Base-by-base conservation (phyloP, 805 yeast species). In the Starmerella khaoyaiensis region DNA sequence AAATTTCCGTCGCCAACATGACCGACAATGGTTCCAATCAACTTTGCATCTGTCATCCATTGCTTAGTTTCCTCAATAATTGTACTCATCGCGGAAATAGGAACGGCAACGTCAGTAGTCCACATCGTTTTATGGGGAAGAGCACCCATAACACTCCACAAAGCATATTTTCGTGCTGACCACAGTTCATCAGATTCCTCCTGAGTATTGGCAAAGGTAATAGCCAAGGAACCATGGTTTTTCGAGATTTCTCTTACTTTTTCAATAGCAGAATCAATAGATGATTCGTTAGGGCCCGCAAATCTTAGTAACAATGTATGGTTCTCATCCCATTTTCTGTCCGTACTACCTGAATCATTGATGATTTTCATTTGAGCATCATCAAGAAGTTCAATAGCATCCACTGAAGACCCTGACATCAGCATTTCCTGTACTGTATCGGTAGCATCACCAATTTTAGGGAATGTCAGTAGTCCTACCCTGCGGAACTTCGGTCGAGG, bases 91-190 rank as follows among this genome's bases (percentile, higher is more conserved):
- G 64, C 61, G 2, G 93, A 80, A 20, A 83, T 71, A 11, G 94
- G 94, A 4, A 83, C 94, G 1, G 93, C 93, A 38, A 80, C 83
- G 56, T 82, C 94, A 1, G 94, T 82, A 28, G 93, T 80, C 94
- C 94, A 82, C 29, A 77, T 61, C 55, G 77, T 77, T 35, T 74
- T 72, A 44, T 76, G 75, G 36, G 61, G 59, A 23, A 69, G 67
- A 1, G 90, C 93, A 41, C 75, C 79, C 38, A 77, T 67, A 11
- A 76, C 71, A 14, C 79, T 70, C 77, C 79, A 76, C 4, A 76
- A 53, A 0, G 80, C 93, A 55, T 78, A 75, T 56, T 82, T 82
- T 37, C 94, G 60, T 9, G 94, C 94, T 15, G 76, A 69, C 75
- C 87, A 82, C 30, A 83, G 60, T 53, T 79, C 90, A 11, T 66